These are phyloP conservation scores for Chrysoporthe cubensis DNA, from an alignment of 2,329 filamentous ascomycete genomes.

Conservation along the genomic window DNA sequence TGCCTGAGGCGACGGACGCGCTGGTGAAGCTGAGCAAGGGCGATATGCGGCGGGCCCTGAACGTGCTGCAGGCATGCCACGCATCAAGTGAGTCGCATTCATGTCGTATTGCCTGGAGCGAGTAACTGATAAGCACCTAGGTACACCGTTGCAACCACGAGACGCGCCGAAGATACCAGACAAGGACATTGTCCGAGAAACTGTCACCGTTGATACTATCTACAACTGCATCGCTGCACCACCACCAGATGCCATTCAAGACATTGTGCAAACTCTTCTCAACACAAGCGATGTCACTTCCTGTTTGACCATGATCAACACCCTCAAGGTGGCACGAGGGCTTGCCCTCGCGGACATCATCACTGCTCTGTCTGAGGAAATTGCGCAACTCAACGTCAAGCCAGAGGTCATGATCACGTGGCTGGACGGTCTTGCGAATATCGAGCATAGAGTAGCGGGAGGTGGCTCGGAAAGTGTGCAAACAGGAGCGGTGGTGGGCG, in stretches of 20 bases:
- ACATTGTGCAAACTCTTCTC: conserved; percentile 83
- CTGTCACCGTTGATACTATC: conserved; percentile 86
- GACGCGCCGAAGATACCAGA: conserved; percentile 63
- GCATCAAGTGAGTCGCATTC: conserved; percentile 72
- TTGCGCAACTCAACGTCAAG: conserved; percentile 81
- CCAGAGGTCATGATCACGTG: conserved; percentile 87
- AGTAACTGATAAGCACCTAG: conserved; percentile 43
- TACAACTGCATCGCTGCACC: conserved; percentile 98
- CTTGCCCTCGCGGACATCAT: conserved; percentile 93
- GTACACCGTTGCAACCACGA: conserved; percentile 68
- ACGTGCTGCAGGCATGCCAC: conserved; percentile 95
- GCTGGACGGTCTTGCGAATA: conserved; percentile 88
- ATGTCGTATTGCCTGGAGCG: background rate
- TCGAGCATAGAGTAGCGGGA: conserved; percentile 88
- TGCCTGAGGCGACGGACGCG: conserved; percentile 77
- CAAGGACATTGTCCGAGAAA: conserved; percentile 72
- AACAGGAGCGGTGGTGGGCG: conserved; percentile 89
- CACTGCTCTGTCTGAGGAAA: conserved; percentile 80
- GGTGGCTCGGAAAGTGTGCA: conserved; percentile 88
- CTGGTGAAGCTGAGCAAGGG: conserved; percentile 88
- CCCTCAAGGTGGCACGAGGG: conserved; percentile 82
- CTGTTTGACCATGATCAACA: conserved; percentile 85
- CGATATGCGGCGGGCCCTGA: conserved; percentile 93
- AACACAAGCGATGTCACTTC: conserved; percentile 86
- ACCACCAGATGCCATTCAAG: conserved; percentile 83